Evolutionary conservation across 805 yeast species (phyloP), one percentile per base, ranked within the genome.

Genomic region (Metschnikowia vanudenii): DNA sequence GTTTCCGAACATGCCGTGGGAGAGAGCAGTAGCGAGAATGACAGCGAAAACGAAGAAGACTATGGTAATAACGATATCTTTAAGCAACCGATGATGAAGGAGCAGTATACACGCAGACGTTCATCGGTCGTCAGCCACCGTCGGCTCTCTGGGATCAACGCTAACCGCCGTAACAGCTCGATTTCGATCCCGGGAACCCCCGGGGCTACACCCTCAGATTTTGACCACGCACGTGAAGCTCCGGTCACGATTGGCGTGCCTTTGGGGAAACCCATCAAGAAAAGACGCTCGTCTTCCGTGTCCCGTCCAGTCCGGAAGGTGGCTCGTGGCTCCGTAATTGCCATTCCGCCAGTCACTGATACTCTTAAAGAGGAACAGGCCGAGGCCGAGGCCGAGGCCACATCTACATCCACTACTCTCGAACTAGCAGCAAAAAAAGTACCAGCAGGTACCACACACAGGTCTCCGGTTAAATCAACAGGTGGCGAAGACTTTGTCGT

Each of bases 181-280:
- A 29, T 39, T 17, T 69, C 73, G 0, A 47, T 64, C 8, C 59
- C 70, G n/a, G 48, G 56, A 3, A 44, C 60, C 8, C 52, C 61
- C 6, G 53, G 55, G 14, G 51, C 49, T 13, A 43, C 44, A 32
- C 50, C 59, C 7, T 5, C 34, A 3, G 57, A 47, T 9, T 42
- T 50, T 24, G 56, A 43, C 50, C 52, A 11, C 37, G 28, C 12
- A 38, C 46, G 47, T n/a, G 46, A 40, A 49, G 48, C 52, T 1
- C 74, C 75, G 2, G 63, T 64, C 33, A 61, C 63, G 31, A 72
- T 71, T 43, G 71, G 65, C n/a, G 68, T 72, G 24, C 76, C 76
- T 1, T 48, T 58, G 10, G 54, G 61, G 4, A 69, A 65, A 39
- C 59, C 63, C 28, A 35, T 53, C 16, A 64, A 61, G 32, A 58